Percentiles rank a stretch among this genome's conserved stretches.
Conservation (phyloP, 345 rosid genomes). For the Gossypium turneri region DNA sequence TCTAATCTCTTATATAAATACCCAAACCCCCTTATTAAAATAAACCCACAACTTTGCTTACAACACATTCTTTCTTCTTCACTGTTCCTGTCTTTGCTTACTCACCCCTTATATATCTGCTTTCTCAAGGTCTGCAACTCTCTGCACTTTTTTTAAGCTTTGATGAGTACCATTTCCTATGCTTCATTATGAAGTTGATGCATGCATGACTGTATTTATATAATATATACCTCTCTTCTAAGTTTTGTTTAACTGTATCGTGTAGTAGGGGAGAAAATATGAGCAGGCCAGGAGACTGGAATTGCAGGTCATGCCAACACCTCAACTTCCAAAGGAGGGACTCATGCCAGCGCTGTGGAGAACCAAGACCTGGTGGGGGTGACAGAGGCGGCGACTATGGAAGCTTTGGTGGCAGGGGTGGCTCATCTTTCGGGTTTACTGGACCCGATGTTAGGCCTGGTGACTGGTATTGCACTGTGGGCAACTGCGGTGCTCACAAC, state of each 20-base stretch:
- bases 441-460: slow-evolving; percentile 77
- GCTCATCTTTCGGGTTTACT: slow-evolving; percentile 47
- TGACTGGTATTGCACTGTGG: slow-evolving; percentile 68
- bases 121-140: slow-evolving; percentile 8
- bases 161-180: neutral
- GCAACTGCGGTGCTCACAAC: slow-evolving; percentile 69
- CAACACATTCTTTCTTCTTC: neutral
- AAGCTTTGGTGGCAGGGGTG: slow-evolving; percentile 38
- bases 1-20: slow-evolving; percentile 28
- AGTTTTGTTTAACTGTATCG: neutral
- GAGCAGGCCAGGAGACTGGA: slow-evolving; percentile 97
- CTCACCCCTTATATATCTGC: neutral
- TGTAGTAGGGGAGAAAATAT: slow-evolving; percentile 29
- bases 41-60: slow-evolving; percentile 22
- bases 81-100: neutral
- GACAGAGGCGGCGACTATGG: slow-evolving; percentile 32
- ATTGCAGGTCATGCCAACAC: slow-evolving; percentile 78
- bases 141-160: slow-evolving; percentile 1
- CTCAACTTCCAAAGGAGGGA: slow-evolving; percentile 83
- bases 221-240: neutral
- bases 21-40: slow-evolving; percentile 17
- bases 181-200: neutral
- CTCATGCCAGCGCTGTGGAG: slow-evolving; percentile 75
- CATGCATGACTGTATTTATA: neutral
- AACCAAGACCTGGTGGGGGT: slow-evolving; percentile 36